Conservation (phyloP, 2,329 filamentous ascomycete genomes). For the Apiospora phragmitis region DNA sequence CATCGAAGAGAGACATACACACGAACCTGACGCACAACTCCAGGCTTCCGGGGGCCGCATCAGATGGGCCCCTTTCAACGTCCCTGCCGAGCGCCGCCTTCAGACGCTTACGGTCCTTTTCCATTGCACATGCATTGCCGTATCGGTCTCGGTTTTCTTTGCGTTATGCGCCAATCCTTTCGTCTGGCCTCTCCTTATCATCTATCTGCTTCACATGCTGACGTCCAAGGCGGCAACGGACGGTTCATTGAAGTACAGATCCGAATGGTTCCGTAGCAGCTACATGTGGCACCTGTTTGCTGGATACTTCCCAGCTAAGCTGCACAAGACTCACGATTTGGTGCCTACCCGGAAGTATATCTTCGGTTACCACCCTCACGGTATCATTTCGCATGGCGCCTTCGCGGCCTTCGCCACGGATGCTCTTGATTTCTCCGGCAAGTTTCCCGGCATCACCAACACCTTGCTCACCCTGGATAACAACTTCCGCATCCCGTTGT, state of each 20-base stretch:
- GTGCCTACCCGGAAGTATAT: slow-evolving; percentile 88
- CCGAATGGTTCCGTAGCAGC: slow-evolving; percentile 70
- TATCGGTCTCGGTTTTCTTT: slow-evolving; percentile 79
- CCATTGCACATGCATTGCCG: slow-evolving; percentile 71
- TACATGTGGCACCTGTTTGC: slow-evolving; percentile 87
- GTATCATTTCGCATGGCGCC: slow-evolving; percentile 95
- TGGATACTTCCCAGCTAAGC: slow-evolving; percentile 84
- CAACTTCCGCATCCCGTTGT: slow-evolving; percentile 92
- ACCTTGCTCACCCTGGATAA: slow-evolving; percentile 90
- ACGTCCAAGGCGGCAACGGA: slow-evolving; percentile 77
- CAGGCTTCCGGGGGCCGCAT: slow-evolving; percentile 46
- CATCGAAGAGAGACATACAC: slow-evolving; percentile 28
- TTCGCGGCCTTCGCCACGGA: slow-evolving; percentile 91
- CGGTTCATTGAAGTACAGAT: slow-evolving; percentile 74
- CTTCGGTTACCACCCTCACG: slow-evolving; percentile 95
- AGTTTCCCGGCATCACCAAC: slow-evolving; percentile 95
- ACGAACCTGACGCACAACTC: slow-evolving; percentile 21
- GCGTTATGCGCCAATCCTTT: slow-evolving; percentile 87
- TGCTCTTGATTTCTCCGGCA: slow-evolving; percentile 78
- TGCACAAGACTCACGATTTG: slow-evolving; percentile 83
- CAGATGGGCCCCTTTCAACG: slow-evolving; percentile 78
- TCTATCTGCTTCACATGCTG: slow-evolving; percentile 82
- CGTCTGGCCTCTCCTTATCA: slow-evolving; percentile 76
- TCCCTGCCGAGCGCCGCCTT: slow-evolving; percentile 69
- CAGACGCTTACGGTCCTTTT: slow-evolving; percentile 78